Conservation (phyloP, 208 protist genomes). For the Herpetomonas tarakana region DNA sequence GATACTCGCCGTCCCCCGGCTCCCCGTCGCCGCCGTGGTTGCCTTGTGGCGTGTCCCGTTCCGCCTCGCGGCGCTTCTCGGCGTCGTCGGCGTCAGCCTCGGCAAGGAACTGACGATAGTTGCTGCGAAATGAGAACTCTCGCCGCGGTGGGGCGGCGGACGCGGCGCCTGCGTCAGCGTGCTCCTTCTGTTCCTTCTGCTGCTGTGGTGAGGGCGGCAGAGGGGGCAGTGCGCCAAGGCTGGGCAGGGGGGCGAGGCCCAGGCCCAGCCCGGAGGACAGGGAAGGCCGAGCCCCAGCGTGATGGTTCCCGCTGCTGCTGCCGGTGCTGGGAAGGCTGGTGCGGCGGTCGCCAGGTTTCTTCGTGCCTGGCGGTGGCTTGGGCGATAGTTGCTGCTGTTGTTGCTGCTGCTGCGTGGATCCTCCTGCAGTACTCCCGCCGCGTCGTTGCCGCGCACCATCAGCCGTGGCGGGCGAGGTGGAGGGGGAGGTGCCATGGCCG, state of each 20-base stretch:
- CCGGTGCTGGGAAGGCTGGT: not conserved
- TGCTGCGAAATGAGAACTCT: not conserved
- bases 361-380: not conserved
- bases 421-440: conserved; percentile 14
- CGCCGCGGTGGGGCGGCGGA: conserved; percentile 36
- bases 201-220: too few species aligned
- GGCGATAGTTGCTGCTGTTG: too few species aligned
- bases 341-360: not conserved
- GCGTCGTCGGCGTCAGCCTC: not conserved
- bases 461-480: too few species aligned
- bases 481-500: too few species aligned
- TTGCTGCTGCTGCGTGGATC: too few species aligned
- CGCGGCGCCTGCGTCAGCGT: conserved; percentile 22
- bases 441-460: conserved; percentile 10
- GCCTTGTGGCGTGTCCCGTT: not conserved
- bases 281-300: too few species aligned
- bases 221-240: not conserved
- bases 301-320: not conserved
- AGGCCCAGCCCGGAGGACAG: too few species aligned
- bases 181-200: too few species aligned
- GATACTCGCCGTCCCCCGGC: conserved; percentile 5
- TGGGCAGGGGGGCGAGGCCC: not conserved
- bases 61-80: not conserved
- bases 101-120: not conserved
- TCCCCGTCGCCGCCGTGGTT: not conserved